Evolutionary conservation across 768 basidiomycete species (phyloP).

Genomic region (Lactarius deliciosus): DNA sequence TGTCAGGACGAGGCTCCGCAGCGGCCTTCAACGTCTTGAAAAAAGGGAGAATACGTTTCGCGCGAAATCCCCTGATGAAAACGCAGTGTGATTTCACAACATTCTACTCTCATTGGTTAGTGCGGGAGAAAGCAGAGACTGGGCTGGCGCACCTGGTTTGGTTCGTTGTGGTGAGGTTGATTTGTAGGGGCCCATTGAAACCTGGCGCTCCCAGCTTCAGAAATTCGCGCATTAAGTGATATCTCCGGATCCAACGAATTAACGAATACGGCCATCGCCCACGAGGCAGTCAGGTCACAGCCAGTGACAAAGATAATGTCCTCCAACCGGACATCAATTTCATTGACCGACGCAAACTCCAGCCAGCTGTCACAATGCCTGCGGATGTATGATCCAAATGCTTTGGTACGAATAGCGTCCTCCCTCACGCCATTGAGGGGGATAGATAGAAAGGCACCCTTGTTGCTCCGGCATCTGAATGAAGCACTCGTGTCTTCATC

Average conservation of each 20-base stretch:
- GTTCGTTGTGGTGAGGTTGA: slow-evolving; percentile 20
- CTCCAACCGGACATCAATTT: background rate
- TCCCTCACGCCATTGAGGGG: background rate
- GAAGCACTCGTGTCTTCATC: slow-evolving; percentile 9
- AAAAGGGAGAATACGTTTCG: slow-evolving; percentile 20
- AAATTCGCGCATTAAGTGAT: slow-evolving; percentile 1
- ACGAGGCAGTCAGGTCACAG: slow-evolving; percentile 17
- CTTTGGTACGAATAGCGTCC: background rate
- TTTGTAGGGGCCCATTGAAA: slow-evolving; percentile 14
- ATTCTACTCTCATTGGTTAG: slow-evolving; percentile 11
- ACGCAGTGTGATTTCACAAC: slow-evolving; percentile 12
- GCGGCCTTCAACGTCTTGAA: slow-evolving; percentile 21
- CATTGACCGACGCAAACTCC: background rate
- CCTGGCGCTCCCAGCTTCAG: background rate
- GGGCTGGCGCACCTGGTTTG: background rate
- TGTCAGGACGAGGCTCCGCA: slow-evolving; percentile 15
- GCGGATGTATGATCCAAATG: background rate
- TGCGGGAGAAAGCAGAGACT: background rate
- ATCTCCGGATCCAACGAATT: slow-evolving; percentile 9
- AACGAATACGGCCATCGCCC: slow-evolving; percentile 28
- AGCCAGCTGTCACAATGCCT: slow-evolving; percentile 6
- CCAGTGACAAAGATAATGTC: slow-evolving; percentile 4
- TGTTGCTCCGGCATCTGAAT: slow-evolving; percentile 17
- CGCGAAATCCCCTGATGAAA: slow-evolving; percentile 27
- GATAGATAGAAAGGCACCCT: slow-evolving; percentile 24